Evolutionary conservation across 140 eudicot species (phyloP), one percentile per base, ranked within the genome.

Genomic region (Oenanthe javanica): DNA sequence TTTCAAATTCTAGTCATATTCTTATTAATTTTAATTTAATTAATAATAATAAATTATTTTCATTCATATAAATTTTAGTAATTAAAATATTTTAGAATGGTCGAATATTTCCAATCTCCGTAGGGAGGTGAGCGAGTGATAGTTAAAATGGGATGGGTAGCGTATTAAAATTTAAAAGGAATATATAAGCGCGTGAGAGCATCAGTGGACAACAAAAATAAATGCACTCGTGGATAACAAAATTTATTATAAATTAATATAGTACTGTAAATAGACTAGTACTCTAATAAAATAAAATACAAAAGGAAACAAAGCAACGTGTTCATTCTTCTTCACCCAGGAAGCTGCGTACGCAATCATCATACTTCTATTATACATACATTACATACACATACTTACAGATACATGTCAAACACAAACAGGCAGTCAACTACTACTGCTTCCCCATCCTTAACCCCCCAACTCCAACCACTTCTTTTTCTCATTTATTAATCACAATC

Each of bases 271-370:
- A n/a, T n/a, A n/a, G n/a, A n/a, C n/a, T n/a, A n/a, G n/a, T n/a
- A n/a, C n/a, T n/a, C n/a, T n/a, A n/a, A 72, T 1, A 7, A 71
- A 66, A 66, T 4, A 13, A 31, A 67, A 31, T 31, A 27, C 0
- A 36, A 1, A 16, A 19, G 5, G 7, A 45, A 72, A 72, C 52
- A 45, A 13, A 45, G 50, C 14, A 42, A 72, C 77, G 77, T 72
- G 77, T 45, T 72, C 31, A 43, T 72, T 72, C 77, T 43, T 72
- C 77, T 72, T 46, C 77, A 40, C 23, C 77, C 77, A 72, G 21
- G 77, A 72, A 72, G 77, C 77, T 72, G 52, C 77, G 77, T 43
- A 72, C 52, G 77, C 77, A 7, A 72, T 45, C 77, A 72, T 69
- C 74, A 69, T 1, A 11, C 45, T 31, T 2, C 15, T 64, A 21